Conservation (phyloP, 257 asterid genomes). For the Nyctanthes arbortristis region DNA sequence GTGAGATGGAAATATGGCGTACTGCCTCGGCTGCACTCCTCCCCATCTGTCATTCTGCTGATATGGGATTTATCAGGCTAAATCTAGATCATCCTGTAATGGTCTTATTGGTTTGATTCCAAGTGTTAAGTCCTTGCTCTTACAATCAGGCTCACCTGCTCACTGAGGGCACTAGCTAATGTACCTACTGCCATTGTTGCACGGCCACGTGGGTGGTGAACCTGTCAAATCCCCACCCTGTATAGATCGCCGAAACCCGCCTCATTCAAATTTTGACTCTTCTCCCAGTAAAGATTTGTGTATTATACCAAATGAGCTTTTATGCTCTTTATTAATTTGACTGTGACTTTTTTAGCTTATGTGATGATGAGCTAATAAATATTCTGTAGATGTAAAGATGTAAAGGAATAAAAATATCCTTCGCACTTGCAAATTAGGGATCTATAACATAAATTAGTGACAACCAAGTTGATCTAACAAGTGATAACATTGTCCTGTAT, state of each 20-base stretch:
- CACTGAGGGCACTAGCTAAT: too few relatives aligned
- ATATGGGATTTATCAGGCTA: too few relatives aligned
- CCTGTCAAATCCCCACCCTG: too few relatives aligned
- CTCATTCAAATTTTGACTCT: neutral
- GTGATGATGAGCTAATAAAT: neutral
- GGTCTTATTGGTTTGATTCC: neutral
- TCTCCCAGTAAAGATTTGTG: neutral
- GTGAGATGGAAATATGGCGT: too few relatives aligned
- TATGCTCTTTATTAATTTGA: neutral
- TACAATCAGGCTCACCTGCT: too few relatives aligned
- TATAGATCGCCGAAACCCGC: too few relatives aligned
- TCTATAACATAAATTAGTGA: constrained; percentile 6
- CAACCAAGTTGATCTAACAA: constrained; percentile 12
- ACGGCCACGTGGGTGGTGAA: too few relatives aligned
- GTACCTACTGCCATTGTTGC: too few relatives aligned
- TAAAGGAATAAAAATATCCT: neutral
- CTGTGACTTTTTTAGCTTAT: neutral
- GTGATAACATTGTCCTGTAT: constrained; percentile 6
- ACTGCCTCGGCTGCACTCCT: too few relatives aligned
- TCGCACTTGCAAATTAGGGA: neutral
- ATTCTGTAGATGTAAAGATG: neutral
- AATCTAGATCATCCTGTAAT: neutral
- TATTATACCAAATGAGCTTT: neutral
- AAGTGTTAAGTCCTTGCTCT: neutral
- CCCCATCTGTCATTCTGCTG: too few relatives aligned